These are phyloP conservation scores for Cylindrotheca fusiformis DNA, from an alignment of 108 stramenopile genomes.

Conservation along the genomic window DNA sequence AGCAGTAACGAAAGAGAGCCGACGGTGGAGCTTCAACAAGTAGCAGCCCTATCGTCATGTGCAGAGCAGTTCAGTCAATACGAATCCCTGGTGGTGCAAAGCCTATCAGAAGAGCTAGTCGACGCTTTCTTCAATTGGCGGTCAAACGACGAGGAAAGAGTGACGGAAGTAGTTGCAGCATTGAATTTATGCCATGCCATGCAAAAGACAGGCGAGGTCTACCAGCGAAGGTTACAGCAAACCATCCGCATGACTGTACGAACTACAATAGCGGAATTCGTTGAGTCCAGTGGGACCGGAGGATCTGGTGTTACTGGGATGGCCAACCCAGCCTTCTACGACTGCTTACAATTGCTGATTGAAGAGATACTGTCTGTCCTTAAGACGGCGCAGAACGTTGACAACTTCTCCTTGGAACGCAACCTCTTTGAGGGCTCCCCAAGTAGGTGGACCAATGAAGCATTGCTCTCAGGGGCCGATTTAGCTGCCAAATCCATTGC, in stretches of 20 bases:
- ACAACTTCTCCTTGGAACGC: slow-evolving; percentile 28
- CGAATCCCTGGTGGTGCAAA: slow-evolving; percentile 75
- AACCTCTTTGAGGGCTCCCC: slow-evolving; percentile 24
- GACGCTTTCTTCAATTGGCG: slow-evolving; percentile 80
- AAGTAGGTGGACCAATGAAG: slow-evolving; percentile 47
- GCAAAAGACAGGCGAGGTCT: slow-evolving; percentile 36
- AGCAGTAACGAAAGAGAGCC: slow-evolving; percentile 1
- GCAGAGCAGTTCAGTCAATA: slow-evolving; percentile 75
- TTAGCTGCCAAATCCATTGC: slow-evolving; percentile 79
- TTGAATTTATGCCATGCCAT: slow-evolving; percentile 47
- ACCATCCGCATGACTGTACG: slow-evolving; percentile 83
- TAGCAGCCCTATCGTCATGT: slow-evolving; percentile 57
- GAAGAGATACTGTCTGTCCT: slow-evolving; percentile 77
- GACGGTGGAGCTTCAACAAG: slow-evolving; percentile 36
- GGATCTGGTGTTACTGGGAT: slow-evolving; percentile 69
- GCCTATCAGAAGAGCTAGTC: slow-evolving; percentile 73
- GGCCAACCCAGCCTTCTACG: slow-evolving; percentile 75
- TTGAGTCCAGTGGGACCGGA: slow-evolving; percentile 28
- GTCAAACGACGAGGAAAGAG: slow-evolving; percentile 20
- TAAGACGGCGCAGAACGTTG: slow-evolving; percentile 57
- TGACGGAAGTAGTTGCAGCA: slow-evolving; percentile 50
- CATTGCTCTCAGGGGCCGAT: slow-evolving; percentile 68
- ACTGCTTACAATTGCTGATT: slow-evolving; percentile 83
- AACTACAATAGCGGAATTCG: slow-evolving; percentile 87
- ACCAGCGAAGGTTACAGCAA: slow-evolving; percentile 65